These are phyloP conservation scores for Xylariaceae sp. DNA, from an alignment of 2,329 filamentous ascomycete genomes.

Conservation along the genomic window DNA sequence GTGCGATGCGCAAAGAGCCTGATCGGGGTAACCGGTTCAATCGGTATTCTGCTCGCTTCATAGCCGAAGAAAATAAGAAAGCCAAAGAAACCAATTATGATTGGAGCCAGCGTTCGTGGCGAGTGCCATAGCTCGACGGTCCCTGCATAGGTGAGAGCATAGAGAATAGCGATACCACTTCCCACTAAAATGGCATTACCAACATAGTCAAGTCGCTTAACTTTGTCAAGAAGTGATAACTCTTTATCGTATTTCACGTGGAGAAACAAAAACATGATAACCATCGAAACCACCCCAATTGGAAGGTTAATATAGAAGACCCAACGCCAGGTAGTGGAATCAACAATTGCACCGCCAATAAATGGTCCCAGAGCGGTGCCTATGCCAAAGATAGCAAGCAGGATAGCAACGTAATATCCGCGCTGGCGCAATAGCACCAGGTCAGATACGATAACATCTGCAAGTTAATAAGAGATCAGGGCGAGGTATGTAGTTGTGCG, in stretches of 20 bases:
- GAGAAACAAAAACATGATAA: constrained; percentile 32
- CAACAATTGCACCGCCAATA: constrained; percentile 43
- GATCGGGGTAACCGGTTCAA: constrained; percentile 36
- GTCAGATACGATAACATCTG: constrained; percentile 44
- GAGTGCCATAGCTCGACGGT: constrained; percentile 33
- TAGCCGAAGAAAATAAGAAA: constrained; percentile 32
- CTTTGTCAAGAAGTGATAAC: constrained; percentile 1
- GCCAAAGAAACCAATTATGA: constrained; percentile 37
- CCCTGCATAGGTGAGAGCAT: constrained; percentile 26
- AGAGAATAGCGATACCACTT: constrained; percentile 26
- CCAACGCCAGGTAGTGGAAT: constrained; percentile 41
- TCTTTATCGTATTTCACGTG: constrained; percentile 4
- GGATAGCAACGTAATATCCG: constrained; percentile 34
- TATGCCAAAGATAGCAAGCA: constrained; percentile 23
- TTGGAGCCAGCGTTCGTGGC: constrained; percentile 30
- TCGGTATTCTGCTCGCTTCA: constrained; percentile 21
- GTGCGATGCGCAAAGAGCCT: constrained; percentile 43
- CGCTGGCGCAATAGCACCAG: constrained; percentile 43
- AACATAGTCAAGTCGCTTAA: constrained; percentile 12
- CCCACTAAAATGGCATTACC: constrained; percentile 36
- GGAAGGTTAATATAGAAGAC: constrained; percentile 55
- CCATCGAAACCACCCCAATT: constrained; percentile 35
- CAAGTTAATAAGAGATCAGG: too few relatives aligned
- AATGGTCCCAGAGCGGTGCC: constrained; percentile 46
- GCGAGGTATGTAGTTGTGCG: too few relatives aligned